Conservation (phyloP, 2,329 filamentous ascomycete genomes). For the Colletotrichum graminicola region DNA sequence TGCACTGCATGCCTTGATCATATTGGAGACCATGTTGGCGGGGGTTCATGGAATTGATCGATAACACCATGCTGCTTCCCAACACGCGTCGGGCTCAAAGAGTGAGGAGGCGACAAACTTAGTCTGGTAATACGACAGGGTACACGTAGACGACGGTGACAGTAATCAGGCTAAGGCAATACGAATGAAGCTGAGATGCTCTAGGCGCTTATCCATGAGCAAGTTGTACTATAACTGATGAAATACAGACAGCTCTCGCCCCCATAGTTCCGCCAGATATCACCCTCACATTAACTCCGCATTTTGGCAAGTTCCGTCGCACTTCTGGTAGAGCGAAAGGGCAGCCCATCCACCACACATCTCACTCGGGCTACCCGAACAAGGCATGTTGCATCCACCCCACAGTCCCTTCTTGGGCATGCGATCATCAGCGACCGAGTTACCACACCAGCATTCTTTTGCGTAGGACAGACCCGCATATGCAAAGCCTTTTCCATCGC, state of each 20-base stretch:
- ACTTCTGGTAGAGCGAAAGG: constrained; percentile 53
- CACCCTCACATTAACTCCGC: constrained; percentile 35
- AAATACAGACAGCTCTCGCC: not conserved
- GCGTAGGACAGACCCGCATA: constrained; percentile 56
- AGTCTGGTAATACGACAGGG: not conserved
- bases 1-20: not conserved
- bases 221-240: not conserved
- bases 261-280: not conserved
- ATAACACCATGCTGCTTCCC: not conserved
- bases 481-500: constrained; percentile 46
- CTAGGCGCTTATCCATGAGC: not conserved
- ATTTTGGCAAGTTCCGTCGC: constrained; percentile 47
- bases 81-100: not conserved
- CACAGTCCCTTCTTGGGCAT: constrained; percentile 55
- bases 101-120: not conserved
- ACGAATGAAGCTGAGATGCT: not conserved
- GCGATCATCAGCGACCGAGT: constrained; percentile 44
- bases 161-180: too few species aligned
- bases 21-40: not conserved
- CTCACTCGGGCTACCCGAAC: constrained; percentile 34
- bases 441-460: constrained; percentile 55
- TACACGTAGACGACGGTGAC: not conserved
- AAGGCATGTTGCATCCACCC: constrained; percentile 54
- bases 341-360: constrained; percentile 46
- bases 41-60: not conserved